Evolutionary conservation across 2,329 filamentous ascomycete genomes (phyloP).

Genomic region (Alternaria brassicicola): DNA sequence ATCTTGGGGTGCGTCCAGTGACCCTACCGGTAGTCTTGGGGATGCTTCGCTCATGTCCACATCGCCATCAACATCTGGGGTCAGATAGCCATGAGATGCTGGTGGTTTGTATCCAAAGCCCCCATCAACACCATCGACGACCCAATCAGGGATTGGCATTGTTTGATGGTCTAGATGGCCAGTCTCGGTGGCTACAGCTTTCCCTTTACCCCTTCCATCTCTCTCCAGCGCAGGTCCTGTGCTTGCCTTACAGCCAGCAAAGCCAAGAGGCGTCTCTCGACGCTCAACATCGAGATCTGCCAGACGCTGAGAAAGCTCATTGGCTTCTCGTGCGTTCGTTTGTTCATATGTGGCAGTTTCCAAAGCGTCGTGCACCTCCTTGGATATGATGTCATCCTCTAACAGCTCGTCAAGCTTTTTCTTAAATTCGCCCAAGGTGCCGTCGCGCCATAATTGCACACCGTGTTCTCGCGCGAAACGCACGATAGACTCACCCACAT

Average conservation of each 20-base stretch:
- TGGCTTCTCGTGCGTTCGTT: background rate
- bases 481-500: conserved; percentile 47
- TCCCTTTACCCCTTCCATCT: background rate
- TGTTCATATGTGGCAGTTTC: conserved; percentile 11
- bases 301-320: conserved; percentile 7
- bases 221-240: background rate
- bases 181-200: background rate
- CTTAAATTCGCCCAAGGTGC: conserved; percentile 34
- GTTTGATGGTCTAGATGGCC: background rate
- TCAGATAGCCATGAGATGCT: conserved; percentile 19
- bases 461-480: conserved; percentile 46
- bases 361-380: conserved; percentile 28
- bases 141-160: background rate
- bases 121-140: background rate
- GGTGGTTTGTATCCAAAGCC: no score
- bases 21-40: background rate
- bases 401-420: conserved; percentile 43
- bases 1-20: background rate
- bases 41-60: conserved; percentile 17
- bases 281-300: conserved; percentile 3
- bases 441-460: conserved; percentile 26
- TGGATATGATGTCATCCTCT: conserved; percentile 35
- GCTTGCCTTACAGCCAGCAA: background rate
- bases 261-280: background rate
- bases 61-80: conserved; percentile 26